Conservation (phyloP, 2,329 filamentous ascomycete species). For the Cercospora canescens region DNA sequence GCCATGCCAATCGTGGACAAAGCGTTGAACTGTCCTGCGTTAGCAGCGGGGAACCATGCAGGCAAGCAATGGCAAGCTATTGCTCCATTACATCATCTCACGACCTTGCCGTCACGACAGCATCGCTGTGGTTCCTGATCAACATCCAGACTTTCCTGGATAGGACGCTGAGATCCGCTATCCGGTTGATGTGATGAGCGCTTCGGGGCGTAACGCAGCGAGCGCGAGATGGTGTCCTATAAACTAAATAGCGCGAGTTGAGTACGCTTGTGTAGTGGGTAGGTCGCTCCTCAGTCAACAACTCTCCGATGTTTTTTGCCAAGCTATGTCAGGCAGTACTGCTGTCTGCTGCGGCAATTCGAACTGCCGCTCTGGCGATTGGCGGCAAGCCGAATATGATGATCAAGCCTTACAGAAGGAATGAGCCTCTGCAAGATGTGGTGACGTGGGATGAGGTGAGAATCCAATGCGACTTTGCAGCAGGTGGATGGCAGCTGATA, state of each 20-base stretch:
- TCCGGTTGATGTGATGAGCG: slow-evolving; percentile 4
- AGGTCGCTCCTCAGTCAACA: not conserved
- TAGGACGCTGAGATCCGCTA: not conserved
- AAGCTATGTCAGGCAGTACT: slow-evolving; percentile 28
- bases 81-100: slow-evolving; percentile 19
- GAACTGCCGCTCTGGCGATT: slow-evolving; percentile 46
- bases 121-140: slow-evolving; percentile 20
- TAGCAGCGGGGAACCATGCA: slow-evolving; percentile 15
- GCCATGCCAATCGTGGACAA: not conserved
- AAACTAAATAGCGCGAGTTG: not conserved
- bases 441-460: slow-evolving; percentile 66
- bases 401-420: slow-evolving; percentile 50
- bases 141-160: slow-evolving; percentile 15
- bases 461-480: not conserved
- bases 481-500: not conserved
- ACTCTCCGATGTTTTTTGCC: slow-evolving; percentile 27
- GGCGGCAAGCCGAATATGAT: slow-evolving; percentile 52
- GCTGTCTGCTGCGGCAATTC: slow-evolving; percentile 25
- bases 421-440: slow-evolving; percentile 55
- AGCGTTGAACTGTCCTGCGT: slow-evolving; percentile 6
- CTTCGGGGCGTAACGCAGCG: slow-evolving; percentile 14
- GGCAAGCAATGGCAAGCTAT: slow-evolving; percentile 10
- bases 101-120: slow-evolving; percentile 7
- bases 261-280: not conserved
- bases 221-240: slow-evolving; percentile 6